These are phyloP conservation scores for Agarophyton chilense DNA, from an alignment of 23 red algal genomes.

Conservation along the genomic window DNA sequence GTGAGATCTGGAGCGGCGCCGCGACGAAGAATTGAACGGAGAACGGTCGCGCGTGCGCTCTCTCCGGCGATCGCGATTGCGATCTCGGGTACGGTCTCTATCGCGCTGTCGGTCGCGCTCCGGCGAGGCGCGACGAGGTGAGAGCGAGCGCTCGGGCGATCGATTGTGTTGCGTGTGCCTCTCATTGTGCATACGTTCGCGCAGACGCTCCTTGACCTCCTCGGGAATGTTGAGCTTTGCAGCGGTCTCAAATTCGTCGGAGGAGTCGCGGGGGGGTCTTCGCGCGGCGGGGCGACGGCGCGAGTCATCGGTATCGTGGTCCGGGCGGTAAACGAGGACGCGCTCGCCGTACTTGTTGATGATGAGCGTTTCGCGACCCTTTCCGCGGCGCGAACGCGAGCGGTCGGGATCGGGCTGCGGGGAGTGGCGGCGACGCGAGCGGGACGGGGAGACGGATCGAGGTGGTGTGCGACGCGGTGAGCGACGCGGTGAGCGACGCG, in stretches of 20 bases:
- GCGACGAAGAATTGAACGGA: slow-evolving; percentile 1
- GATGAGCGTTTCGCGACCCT: slow-evolving; percentile 15
- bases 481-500: too few species aligned
- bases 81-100: background rate
- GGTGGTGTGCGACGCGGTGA: slow-evolving; percentile 8
- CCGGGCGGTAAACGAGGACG: slow-evolving; percentile 17
- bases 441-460: background rate
- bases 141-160: background rate
- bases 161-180: slow-evolving; percentile 18
- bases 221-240: slow-evolving; percentile 37
- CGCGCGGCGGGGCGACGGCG: background rate
- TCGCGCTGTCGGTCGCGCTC: slow-evolving; percentile 23
- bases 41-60: slow-evolving; percentile 25
- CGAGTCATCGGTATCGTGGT: slow-evolving; percentile 6
- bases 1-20: slow-evolving; percentile 12
- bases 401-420: slow-evolving; percentile 10
- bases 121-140: slow-evolving; percentile 1
- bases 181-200: slow-evolving; percentile 46
- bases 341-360: slow-evolving; percentile 39
- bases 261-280: background rate
- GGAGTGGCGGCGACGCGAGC: background rate
- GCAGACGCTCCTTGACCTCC: slow-evolving; percentile 48
- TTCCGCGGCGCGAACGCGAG: background rate
- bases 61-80: slow-evolving; percentile 12
- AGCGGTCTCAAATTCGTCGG: slow-evolving; percentile 7